Base-by-base conservation (phyloP, 2,329 filamentous ascomycete species). In the Didymella pinodella region DNA sequence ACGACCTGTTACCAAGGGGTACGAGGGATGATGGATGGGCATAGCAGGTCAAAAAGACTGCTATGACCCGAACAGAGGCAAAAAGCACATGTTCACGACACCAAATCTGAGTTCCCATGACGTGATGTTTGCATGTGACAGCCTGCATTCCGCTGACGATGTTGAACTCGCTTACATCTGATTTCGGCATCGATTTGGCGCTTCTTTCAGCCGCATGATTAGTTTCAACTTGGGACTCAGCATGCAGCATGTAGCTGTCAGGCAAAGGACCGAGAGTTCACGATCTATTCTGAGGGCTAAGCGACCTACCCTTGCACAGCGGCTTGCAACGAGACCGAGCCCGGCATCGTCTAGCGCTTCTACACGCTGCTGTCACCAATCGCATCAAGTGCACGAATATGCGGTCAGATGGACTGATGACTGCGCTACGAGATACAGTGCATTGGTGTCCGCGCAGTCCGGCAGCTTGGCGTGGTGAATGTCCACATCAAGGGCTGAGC, bases 1-100 rank as follows among this genome's bases (percentile, higher is more conserved):
- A 73, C 62, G 69, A 73, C 65, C 68, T 65, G 70, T 66, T 59
- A 72, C 64, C 57, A 66, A 70, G 64, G 68, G 66, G 61, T 65
- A 69, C 59, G 66, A 67, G 62, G 66, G 57, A 59, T 65, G 56
- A 69, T 62, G 65, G 67, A 70, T 66, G 62, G 59, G 69, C 58
- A 59, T 64, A 64, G 67, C 68, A 65, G 69, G 70, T 68, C 63
- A 65, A 65, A 55, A 61, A 65, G 61, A 64, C 64, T 65, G 56
- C 68, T 63, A 64, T 57, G 56, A 64, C 65, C 64, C 65, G 55
- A 58, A 64, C 67, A 60, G 62, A 66, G 62, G 66, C 60, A 62
- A 67, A 71, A 67, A 65, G 65, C 64, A 64, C 60, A 65, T 67
- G 66, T 69, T 67, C 63, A 67, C 58, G 63, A 60, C 67, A 64